Evolutionary conservation across 1,284 basidiomycete species (phyloP).

Genomic region (Pseudozyma flocculosa): DNA sequence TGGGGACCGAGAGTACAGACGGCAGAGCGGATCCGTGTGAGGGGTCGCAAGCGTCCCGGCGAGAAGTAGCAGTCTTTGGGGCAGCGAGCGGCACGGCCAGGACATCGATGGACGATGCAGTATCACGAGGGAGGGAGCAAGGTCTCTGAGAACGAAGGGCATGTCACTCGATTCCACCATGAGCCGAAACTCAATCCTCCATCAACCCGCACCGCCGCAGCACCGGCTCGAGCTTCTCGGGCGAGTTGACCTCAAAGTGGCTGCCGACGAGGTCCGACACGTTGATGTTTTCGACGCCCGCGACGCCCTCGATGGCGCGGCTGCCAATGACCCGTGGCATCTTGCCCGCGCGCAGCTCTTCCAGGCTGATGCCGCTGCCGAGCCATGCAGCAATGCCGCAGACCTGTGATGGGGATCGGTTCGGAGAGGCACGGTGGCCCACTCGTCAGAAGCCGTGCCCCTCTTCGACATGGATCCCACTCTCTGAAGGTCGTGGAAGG

Average conservation of each 20-base stretch:
- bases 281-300: conserved; percentile 48
- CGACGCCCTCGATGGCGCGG: conserved; percentile 27
- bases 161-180: too few relatives aligned
- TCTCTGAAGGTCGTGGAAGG: too few relatives aligned
- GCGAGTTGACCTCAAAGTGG: conserved; percentile 44
- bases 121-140: too few relatives aligned
- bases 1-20: conserved; percentile 70
- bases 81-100: too few relatives aligned
- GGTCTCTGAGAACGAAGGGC: too few relatives aligned
- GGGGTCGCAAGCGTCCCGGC: conserved; percentile 44
- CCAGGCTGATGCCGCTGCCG: conserved; percentile 51
- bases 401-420: too few relatives aligned
- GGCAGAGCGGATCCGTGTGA: conserved; percentile 61
- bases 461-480: too few relatives aligned
- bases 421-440: too few relatives aligned
- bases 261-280: conserved; percentile 40
- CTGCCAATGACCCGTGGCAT: conserved; percentile 37
- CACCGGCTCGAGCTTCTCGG: conserved; percentile 14
- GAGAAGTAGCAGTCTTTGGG: conserved; percentile 27
- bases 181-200: too few relatives aligned
- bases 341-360: conserved; percentile 60
- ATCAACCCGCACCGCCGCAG: conserved; percentile 27
- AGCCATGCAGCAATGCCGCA: conserved; percentile 63
- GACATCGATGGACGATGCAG: too few relatives aligned
- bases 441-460: too few relatives aligned